Evolutionary conservation across 495 filamentous ascomycete species (phyloP), one percentile per base, ranked within the genome.

Genomic region (Copromyces sp.): DNA sequence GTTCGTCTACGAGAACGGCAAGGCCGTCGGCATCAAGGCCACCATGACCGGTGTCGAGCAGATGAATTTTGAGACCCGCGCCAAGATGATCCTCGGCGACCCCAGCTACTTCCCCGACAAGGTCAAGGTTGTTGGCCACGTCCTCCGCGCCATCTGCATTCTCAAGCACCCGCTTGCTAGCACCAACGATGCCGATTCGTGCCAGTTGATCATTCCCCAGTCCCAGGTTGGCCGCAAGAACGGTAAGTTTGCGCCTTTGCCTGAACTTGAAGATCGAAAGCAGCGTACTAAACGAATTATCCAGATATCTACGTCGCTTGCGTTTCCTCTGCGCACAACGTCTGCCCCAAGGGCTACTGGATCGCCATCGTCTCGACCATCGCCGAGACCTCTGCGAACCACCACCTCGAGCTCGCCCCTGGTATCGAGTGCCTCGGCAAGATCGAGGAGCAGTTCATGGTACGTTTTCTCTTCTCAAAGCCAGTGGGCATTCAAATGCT

Each of bases 341-440:
- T 98, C 77, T 98, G 96, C 85, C 95, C 96, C 71, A 97, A 97
- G 87, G 95, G 94, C 53, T 98, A 98, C 88, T 98, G 97, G 85
- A 94, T 99, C 76, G 96, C 95, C 73, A 98, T 97, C 76, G 94
- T 99, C 70, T 97, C 93, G 69, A 99, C 96, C 72, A 97, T 99
- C 75, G 93, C 97, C 76, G 95, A 99, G 86, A 90, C 89, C 47
- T 84, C 89, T 74, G 90, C 91, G 73, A 98, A 99, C 86, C 94
- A 96, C 83, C 96, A 98, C 81, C 81, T 97, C 37, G 95, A 99
- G 84, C 90, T 99, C 4, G 91, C 94, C 80, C 90, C 94, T 32
- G 95, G 95, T 72, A 92, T 99, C 74, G 94, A 98, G 79, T 90
- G 95, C 73, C 91, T 99, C 37, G 95, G 96, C 73, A 88, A 88